Conservation (phyloP, 2,329 filamentous ascomycete genomes). For the Cercospora sojina region DNA sequence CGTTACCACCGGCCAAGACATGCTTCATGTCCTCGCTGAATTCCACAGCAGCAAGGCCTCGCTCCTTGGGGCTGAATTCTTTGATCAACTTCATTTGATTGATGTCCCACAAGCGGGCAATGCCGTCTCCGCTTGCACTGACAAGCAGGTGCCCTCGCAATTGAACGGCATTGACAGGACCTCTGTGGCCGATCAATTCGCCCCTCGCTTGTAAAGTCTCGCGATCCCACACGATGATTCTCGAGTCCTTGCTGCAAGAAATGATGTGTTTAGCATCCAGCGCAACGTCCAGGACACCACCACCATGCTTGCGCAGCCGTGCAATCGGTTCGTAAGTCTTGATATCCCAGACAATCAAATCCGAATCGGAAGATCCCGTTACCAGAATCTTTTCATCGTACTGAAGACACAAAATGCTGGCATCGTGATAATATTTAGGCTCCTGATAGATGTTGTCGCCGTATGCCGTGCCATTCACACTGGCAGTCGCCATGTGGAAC, state of each 20-base stretch:
- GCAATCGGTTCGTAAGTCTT: conserved; percentile 76
- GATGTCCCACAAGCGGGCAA: conserved; percentile 94
- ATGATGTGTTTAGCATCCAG: conserved; percentile 92
- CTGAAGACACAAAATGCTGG: conserved; percentile 90
- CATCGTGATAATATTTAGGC: conserved; percentile 69
- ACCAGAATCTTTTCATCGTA: conserved; percentile 92
- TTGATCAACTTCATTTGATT: conserved; percentile 83
- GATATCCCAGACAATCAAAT: conserved; percentile 88
- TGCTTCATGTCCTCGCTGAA: conserved; percentile 94
- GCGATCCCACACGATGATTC: conserved; percentile 92
- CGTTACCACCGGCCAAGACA: conserved; percentile 91
- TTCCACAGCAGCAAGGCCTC: conserved; percentile 91
- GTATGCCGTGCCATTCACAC: conserved; percentile 48
- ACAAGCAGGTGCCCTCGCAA: conserved; percentile 90
- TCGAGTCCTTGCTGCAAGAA: conserved; percentile 94
- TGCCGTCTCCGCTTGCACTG: conserved; percentile 88
- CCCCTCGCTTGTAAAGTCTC: conserved; percentile 72
- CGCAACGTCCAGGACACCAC: conserved; percentile 88
- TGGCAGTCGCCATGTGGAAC: conserved; percentile 43
- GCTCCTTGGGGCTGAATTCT: conserved; percentile 85
- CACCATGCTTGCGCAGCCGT: conserved; percentile 74
- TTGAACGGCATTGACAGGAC: conserved; percentile 95
- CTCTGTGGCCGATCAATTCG: conserved; percentile 78
- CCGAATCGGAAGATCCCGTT: conserved; percentile 89
- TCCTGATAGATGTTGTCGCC: conserved; percentile 50